Percentiles rank a stretch among this genome's conserved stretches.
phyloP scores from a whole-genome alignment of 768 basidiomycete species.

The Tephrocybe sp. region DNA sequence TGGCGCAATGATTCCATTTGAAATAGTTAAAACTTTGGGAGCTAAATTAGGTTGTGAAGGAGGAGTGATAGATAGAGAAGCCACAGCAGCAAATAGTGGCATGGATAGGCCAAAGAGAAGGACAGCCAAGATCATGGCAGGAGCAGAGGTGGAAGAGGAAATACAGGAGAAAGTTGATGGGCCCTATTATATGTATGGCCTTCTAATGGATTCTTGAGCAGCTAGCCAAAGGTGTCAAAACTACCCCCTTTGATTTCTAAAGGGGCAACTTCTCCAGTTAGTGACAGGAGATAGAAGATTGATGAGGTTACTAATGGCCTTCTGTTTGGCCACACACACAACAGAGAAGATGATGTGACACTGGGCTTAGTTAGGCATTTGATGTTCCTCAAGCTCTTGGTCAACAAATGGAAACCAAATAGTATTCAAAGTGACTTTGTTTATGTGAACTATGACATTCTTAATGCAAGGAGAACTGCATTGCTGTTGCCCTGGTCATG shows the following conservation, averaged over 20 bases:
- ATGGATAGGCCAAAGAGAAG: not conserved
- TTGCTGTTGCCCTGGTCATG: not conserved
- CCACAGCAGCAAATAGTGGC: constrained; percentile 6
- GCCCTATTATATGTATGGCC: not conserved
- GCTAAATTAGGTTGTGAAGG: constrained; percentile 15
- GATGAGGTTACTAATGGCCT: no score
- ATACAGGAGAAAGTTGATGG: not conserved
- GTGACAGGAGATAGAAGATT: not conserved
- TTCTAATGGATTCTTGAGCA: not conserved
- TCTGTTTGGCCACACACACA: no score
- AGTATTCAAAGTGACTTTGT: no score
- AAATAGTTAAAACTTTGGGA: constrained; percentile 16
- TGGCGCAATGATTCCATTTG: constrained; percentile 23
- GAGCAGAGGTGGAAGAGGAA: not conserved
- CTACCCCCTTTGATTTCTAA: not conserved
- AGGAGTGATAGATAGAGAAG: constrained; percentile 9
- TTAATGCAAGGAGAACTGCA: not conserved
- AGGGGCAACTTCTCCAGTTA: not conserved
- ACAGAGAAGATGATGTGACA: not conserved
- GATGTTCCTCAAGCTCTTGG: no score
- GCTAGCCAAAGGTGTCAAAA: not conserved
- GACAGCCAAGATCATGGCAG: constrained; percentile 3
- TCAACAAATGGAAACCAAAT: no score
- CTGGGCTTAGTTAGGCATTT: no score
- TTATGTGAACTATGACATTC: no score